Conservation (phyloP, 2,329 filamentous ascomycete genomes). For the Westerdykella aurantiaca region DNA sequence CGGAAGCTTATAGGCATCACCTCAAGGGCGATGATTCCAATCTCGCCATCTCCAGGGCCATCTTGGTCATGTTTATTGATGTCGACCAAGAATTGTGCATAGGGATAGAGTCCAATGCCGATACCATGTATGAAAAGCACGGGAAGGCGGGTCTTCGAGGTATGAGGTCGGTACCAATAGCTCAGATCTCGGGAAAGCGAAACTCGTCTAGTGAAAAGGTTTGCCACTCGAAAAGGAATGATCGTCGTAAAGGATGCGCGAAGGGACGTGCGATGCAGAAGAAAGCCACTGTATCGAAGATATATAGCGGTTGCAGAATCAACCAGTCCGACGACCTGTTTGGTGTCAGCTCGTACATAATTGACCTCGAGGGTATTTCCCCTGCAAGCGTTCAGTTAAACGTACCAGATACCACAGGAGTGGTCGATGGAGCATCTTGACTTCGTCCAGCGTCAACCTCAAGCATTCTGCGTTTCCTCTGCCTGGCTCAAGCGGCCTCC, state of each 20-base stretch:
- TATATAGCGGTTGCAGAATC: constrained; percentile 39
- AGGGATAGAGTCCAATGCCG: constrained; percentile 61
- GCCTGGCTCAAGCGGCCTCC: constrained; percentile 49
- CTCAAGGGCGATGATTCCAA: constrained; percentile 62
- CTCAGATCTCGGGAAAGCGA: constrained; percentile 50
- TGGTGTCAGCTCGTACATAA: constrained; percentile 2
- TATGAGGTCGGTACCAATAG: constrained; percentile 64
- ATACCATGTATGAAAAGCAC: constrained; percentile 67
- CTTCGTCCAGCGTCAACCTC: constrained; percentile 60
- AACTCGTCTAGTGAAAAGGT: constrained; percentile 40
- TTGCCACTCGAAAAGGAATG: constrained; percentile 51
- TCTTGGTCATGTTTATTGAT: constrained; percentile 38
- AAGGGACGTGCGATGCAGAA: constrained; percentile 45
- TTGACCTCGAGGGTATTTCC: neutral
- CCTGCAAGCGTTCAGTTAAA: too few species aligned
- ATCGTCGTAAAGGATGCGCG: constrained; percentile 48
- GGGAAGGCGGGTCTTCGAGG: constrained; percentile 51
- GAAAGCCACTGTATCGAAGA: constrained; percentile 48
- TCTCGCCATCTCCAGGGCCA: constrained; percentile 37
- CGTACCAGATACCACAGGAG: constrained; percentile 57
- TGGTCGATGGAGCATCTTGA: constrained; percentile 57
- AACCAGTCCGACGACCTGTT: constrained; percentile 49
- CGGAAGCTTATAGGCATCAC: constrained; percentile 61
- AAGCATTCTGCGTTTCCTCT: constrained; percentile 52
- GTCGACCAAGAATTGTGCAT: constrained; percentile 52